Evolutionary conservation across 2,329 filamentous ascomycete species (phyloP).

Genomic region (Ophiostoma australiae): DNA sequence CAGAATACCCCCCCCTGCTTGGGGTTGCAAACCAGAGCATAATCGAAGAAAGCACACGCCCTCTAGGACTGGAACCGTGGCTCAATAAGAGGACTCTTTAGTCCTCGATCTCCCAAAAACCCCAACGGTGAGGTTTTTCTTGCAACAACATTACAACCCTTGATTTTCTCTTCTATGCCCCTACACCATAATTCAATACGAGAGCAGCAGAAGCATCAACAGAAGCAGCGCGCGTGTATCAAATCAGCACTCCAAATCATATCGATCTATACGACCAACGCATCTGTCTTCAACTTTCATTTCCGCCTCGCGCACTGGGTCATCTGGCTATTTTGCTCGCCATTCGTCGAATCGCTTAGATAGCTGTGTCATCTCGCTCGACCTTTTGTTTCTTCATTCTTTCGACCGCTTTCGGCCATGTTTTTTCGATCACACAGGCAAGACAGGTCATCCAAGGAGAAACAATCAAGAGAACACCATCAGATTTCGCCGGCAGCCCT

Average conservation of each 20-base stretch:
- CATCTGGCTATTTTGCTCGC: not conserved
- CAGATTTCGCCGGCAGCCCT: constrained; percentile 30
- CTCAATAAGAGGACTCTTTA: constrained; percentile 15
- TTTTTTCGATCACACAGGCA: constrained; percentile 43
- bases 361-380: not conserved
- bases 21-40: constrained; percentile 6
- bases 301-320: not conserved
- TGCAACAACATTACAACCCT: constrained; percentile 18
- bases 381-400: not conserved
- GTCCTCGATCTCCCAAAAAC: constrained; percentile 23
- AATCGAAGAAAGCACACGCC: constrained; percentile 11
- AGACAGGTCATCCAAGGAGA: constrained; percentile 38
- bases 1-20: not conserved
- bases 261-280: not conserved
- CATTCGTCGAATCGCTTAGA: not conserved
- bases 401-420: constrained; percentile 36
- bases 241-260: not conserved
- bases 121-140: constrained; percentile 18
- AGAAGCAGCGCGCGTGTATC: constrained; percentile 19
- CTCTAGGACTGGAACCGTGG: constrained; percentile 12
- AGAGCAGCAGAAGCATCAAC: constrained; percentile 14
- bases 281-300: not conserved
- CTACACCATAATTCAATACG: constrained; percentile 10
- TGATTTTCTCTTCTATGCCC: constrained; percentile 12
- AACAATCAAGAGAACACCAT: constrained; percentile 38